Evolutionary conservation across 208 protist species (phyloP).

Genomic region (Plasmodiophora brassicae): DNA sequence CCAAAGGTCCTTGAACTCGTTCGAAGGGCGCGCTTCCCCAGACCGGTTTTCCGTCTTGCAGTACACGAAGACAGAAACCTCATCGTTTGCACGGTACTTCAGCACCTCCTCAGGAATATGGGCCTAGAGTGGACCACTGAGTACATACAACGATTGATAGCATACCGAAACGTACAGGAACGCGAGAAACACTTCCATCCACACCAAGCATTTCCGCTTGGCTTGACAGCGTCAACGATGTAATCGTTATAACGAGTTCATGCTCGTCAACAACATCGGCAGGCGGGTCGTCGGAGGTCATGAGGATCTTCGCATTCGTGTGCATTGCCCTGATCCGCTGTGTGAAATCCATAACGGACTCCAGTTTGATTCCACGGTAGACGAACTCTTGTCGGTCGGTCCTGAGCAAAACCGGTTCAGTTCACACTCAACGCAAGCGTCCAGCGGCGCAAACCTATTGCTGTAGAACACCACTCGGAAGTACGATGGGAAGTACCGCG

Average conservation of each 20-base stretch:
- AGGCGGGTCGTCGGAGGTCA: neutral
- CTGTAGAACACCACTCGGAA: neutral
- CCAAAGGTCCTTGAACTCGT: conserved; percentile 33
- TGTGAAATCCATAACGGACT: conserved; percentile 16
- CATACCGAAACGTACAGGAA: too few species aligned
- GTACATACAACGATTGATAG: too few species aligned
- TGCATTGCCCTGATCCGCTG: neutral
- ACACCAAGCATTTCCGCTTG: too few species aligned
- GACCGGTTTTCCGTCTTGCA: neutral
- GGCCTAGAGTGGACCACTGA: too few species aligned
- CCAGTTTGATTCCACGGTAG: neutral
- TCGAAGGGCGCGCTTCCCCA: neutral
- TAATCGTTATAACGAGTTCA: conserved; percentile 6
- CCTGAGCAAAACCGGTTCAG: neutral
- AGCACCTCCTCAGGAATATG: neutral
- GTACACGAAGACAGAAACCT: neutral
- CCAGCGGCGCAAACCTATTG: neutral
- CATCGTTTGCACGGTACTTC: neutral
- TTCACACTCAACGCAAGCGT: neutral
- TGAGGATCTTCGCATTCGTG: neutral
- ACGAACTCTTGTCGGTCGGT: neutral
- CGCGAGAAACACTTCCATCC: too few species aligned
- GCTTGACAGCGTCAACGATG: neutral
- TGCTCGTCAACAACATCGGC: neutral
- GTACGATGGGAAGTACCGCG: conserved; percentile 16